Evolutionary conservation across 805 yeast genomes (phyloP).

Genomic region (Saccharomyces kudriavzevii): DNA sequence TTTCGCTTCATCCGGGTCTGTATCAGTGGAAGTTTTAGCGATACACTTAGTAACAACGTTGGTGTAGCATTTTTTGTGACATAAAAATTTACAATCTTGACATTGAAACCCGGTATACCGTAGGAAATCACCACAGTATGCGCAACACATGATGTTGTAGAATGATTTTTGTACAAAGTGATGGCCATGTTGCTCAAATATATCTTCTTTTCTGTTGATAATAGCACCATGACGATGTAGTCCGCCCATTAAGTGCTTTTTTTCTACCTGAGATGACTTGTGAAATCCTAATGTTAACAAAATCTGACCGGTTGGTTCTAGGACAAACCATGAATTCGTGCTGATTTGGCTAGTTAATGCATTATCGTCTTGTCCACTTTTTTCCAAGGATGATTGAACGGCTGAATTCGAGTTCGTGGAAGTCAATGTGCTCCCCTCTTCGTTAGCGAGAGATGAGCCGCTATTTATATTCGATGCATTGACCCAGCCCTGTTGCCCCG

Average conservation of each 20-base stretch:
- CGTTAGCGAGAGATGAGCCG: constrained; percentile 12
- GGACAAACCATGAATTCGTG: constrained; percentile 75
- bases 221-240: constrained; percentile 97
- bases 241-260: constrained; percentile 45
- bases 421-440: constrained; percentile 14
- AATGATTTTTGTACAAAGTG: constrained; percentile 92
- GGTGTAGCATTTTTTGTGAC: constrained; percentile 74
- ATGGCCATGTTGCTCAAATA: constrained; percentile 93
- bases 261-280: constrained; percentile 48
- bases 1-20: constrained; percentile 65
- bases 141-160: constrained; percentile 95
- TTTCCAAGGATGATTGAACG: constrained; percentile 1
- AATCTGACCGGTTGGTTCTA: constrained; percentile 93
- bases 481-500: constrained; percentile 77
- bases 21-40: constrained; percentile 62
- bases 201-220: constrained; percentile 79
- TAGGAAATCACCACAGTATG: constrained; percentile 91
- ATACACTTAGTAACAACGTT: constrained; percentile 80
- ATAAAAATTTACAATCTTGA: constrained; percentile 72
- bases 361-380: not conserved
- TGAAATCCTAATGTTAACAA: constrained; percentile 70
- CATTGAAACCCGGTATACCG: constrained; percentile 82
- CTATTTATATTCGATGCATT: constrained; percentile 53
- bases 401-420: constrained; percentile 1
- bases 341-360: constrained; percentile 27